Conservation (phyloP, 441 rosid species). For the Erodium texanum region DNA sequence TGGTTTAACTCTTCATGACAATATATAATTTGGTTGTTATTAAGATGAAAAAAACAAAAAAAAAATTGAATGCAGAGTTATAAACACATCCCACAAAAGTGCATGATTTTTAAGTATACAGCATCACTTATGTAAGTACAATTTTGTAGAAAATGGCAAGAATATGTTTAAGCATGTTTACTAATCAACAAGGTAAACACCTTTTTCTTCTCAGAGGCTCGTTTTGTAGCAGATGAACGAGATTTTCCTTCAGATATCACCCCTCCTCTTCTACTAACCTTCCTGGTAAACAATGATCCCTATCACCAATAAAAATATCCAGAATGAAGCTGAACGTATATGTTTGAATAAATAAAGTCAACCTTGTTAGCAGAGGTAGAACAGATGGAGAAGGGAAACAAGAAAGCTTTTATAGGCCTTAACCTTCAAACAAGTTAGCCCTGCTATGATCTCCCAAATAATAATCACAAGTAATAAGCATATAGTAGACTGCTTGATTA, state of each 20-base stretch:
- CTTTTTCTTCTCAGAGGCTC: slow-evolving; percentile 45
- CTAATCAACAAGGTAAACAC: slow-evolving; percentile 16
- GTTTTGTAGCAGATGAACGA: slow-evolving; percentile 35
- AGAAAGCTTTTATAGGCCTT: not conserved
- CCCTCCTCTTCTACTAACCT: slow-evolving; percentile 41
- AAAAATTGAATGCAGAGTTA: not conserved
- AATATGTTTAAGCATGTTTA: slow-evolving; percentile 10
- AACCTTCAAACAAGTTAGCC: not conserved
- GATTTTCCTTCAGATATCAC: slow-evolving; percentile 33
- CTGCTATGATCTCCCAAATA: not conserved
- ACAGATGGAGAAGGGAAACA: not conserved
- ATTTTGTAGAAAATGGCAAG: not conserved
- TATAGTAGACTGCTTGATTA: not conserved
- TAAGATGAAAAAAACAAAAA: not conserved
- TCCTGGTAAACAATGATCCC: slow-evolving; percentile 34
- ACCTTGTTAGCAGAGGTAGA: not conserved
- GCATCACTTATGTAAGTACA: not conserved
- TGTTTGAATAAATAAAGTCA: not conserved
- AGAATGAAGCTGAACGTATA: not conserved
- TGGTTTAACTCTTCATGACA: not conserved
- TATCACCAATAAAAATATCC: slow-evolving; percentile 21
- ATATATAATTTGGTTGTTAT: not conserved
- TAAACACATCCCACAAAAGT: not conserved
- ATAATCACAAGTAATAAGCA: no score
- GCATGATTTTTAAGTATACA: not conserved